Evolutionary conservation across 1,284 basidiomycete genomes (phyloP), one percentile per base, ranked within the genome.

Genomic region (Blastosporella zonata): DNA sequence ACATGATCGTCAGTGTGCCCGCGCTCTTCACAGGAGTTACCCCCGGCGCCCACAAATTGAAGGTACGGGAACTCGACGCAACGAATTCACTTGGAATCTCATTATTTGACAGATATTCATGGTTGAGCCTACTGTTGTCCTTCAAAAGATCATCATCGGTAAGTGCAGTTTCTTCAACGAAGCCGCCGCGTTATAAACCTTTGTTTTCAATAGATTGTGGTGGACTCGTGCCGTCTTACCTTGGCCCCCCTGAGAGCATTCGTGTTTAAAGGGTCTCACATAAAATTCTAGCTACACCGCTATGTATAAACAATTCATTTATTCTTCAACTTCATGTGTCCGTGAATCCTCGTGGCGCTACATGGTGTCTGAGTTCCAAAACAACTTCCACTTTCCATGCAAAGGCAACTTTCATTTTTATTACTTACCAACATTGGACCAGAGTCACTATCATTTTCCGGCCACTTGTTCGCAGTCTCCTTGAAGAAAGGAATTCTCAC

Each of bases 101-200:
- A 20, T 15, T 29, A 40, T 29, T n/a, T 52, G 20, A 23, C 21
- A 78, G 76, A 62, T 82, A 10, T 78, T 71, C 62, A 78, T 79
- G 74, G 72, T 83, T 39, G 80, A 82, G 53, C 78, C 79, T 7
- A 73, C 76, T 4, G 79, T 83, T n/a, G 74, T 82, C 2, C 70
- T 83, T 23, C 78, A 84, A 59, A 83, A 79, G 59, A 74, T 84
- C 44, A 71, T 83, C 17, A 78, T 84, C 43, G 67, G 79, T 82
- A 37, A 39, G 34, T 49, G 63, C 29, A 33, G 31, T 28, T 12
- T 38, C 6, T 12, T 4, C 18, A 7, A 2, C 6, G n/a, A 7
- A 21, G 12, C 20, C 12, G 2, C 27, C 12, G 0, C 38, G n/a
- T n/a, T 6, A 43, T 33, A 35, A 20, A 31, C 25, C 34, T 47